Evolutionary conservation across 2,329 filamentous ascomycete species (phyloP).

Genomic region (Pseudogymnoascus sp.): DNA sequence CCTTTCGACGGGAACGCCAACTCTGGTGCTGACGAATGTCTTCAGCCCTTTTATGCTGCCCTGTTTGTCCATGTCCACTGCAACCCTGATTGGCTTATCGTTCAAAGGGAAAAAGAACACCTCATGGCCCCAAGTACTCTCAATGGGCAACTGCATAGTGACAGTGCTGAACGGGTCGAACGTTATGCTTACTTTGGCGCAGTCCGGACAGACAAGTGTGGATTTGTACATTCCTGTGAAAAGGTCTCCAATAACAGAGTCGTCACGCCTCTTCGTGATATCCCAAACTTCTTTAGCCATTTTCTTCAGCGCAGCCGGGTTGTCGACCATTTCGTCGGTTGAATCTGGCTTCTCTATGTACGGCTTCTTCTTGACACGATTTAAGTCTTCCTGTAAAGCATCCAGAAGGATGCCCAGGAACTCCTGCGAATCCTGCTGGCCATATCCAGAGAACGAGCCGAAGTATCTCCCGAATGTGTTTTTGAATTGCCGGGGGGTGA

Average conservation of each 20-base stretch:
- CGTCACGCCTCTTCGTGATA: slow-evolving; percentile 85
- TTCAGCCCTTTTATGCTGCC: slow-evolving; percentile 61
- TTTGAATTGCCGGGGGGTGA: slow-evolving; percentile 77
- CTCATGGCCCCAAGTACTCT: slow-evolving; percentile 68
- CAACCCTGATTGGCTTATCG: slow-evolving; percentile 59
- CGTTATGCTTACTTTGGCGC: slow-evolving; percentile 93
- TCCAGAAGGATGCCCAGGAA: slow-evolving; percentile 93
- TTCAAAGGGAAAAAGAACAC: slow-evolving; percentile 72
- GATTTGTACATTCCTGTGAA: slow-evolving; percentile 99
- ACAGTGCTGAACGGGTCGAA: slow-evolving; percentile 97
- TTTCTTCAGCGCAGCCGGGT: slow-evolving; percentile 68
- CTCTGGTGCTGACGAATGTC: slow-evolving; percentile 57
- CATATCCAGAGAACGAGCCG: slow-evolving; percentile 83
- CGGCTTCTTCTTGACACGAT: slow-evolving; percentile 87
- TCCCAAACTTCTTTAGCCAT: slow-evolving; percentile 86
- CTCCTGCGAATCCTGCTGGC: slow-evolving; percentile 95
- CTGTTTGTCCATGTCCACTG: slow-evolving; percentile 73
- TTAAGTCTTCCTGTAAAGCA: slow-evolving; percentile 89
- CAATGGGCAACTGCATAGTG: slow-evolving; percentile 80
- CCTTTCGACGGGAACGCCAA: slow-evolving; percentile 53
- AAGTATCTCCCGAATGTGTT: slow-evolving; percentile 70
- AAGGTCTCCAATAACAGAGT: slow-evolving; percentile 89
- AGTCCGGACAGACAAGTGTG: slow-evolving; percentile 83
- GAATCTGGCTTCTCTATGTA: slow-evolving; percentile 98
- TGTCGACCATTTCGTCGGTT: slow-evolving; percentile 86